A percentile compares a stretch with the other conserved stretches of the same genome.
phyloP scores from a whole-genome alignment of 305 asterid species.

The Fraxinus velutina region DNA sequence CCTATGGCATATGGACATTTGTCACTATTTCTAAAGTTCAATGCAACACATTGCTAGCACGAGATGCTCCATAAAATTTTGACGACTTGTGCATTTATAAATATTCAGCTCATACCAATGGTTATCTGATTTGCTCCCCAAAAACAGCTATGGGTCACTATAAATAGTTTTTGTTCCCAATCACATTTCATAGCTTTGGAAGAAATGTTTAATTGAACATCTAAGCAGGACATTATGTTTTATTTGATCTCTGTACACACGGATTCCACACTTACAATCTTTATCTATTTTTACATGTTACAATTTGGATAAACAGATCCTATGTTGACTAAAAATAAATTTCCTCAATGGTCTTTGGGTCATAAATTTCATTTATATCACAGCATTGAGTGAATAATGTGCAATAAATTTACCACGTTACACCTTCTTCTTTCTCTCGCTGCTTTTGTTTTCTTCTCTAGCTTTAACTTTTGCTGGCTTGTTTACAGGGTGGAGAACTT shows the following conservation, averaged over 20 bases:
- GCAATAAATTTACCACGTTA: not conserved
- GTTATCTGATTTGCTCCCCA: not conserved
- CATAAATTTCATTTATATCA: not conserved
- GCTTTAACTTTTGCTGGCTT: not conserved
- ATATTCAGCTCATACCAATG: not conserved
- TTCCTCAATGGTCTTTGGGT: not conserved
- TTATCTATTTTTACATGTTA: not conserved
- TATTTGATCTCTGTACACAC: constrained; percentile 12
- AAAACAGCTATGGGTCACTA: not conserved
- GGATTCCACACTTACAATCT: not conserved
- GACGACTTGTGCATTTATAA: not conserved
- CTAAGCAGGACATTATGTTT: not conserved
- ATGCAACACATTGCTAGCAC: not conserved
- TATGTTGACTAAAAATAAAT: not conserved
- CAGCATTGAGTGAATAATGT: not conserved
- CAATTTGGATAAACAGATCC: constrained; percentile 8
- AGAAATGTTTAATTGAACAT: not conserved
- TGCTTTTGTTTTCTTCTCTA: not conserved
- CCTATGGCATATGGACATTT: not conserved
- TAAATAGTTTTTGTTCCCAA: not conserved
- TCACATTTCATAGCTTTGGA: not conserved
- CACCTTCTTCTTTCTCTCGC: not conserved
- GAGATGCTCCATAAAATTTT: not conserved
- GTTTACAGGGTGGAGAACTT: constrained; percentile 91
- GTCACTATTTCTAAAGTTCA: not conserved